Evolutionary conservation across 768 basidiomycete genomes (phyloP), one percentile per base, ranked within the genome.

Genomic region (Glaciozyma martinii): DNA sequence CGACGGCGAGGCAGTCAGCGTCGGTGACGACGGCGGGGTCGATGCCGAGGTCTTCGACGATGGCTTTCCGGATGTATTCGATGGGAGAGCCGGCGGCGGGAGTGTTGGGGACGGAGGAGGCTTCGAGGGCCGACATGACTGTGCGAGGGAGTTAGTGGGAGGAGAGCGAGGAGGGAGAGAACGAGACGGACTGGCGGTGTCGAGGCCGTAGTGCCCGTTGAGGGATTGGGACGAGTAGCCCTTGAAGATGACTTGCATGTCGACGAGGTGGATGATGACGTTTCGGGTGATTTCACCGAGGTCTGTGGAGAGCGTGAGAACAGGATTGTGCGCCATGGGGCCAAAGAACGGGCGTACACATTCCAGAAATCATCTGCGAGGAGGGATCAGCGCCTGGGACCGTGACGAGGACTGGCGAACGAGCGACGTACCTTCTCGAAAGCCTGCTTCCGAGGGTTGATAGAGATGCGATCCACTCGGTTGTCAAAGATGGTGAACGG

Each of bases 391-490:
- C 16, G 27, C 27, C 9, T 5, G 32, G 46, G 12, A 19, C 21
- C 1, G 42, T 25, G 16, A 5, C 44, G 12, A 3, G 16, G 72
- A 66, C 62, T 59, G 74, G 74, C 94, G 91, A 94, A 94, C 58
- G 90, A 92, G 5, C 90, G 92, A 70, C 97, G 87, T 78, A 95
- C 90, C 80, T 98, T 99, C 78, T 99, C 95, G 75, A 91, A 98
- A 3, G 89, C 89, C 76, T 98, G 95, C 75, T 73, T 79, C 71
- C 71, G 79, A 32, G 93, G 92, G 73, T 99, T 99, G 78, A 98
- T 97, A 63, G 87, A 90, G 73, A 87, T 84, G 59, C 95, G 86
- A 76, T 99, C 95, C 27, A 98, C 80, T 66, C 86, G 84, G 78
- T 88, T 92, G 76, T 99, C 95, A 72, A 85, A 95, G 5, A 88